Evolutionary conservation across 257 asterid species (phyloP), one percentile per base, ranked within the genome.

Genomic region (Leonotis leonurus): DNA sequence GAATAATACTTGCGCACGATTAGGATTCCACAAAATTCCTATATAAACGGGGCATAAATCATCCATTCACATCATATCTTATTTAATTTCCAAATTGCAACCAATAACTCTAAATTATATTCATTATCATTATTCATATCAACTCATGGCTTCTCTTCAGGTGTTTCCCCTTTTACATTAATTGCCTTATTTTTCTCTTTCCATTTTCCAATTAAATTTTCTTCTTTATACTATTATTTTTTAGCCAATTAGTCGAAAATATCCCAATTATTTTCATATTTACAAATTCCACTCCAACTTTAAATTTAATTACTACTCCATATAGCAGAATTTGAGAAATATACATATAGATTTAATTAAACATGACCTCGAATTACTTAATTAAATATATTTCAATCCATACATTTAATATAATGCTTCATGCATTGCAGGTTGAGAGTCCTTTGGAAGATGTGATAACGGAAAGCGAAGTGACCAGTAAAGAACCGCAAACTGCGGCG

Each of bases 131-230:
- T 27, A 27, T 26, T 2, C 6, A 11, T 5, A n/a, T 6, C 26
- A 8, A 36, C 9, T 16, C 62, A 72, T 72, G 77, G 77, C 77
- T 58, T 59, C 77, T 40, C 32, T 59, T 59, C 77, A 72, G 77
- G 77, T 72, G 4, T 8, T 11, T 33, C 2, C 1, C 6, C 4
- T 18, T 17, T 6, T 55, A 5, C 5, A 8, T 8, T 20, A 6
- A 9, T 8, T 16, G 3, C 5, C 3, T 6, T 22, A 2, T 3
- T 11, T 22, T 44, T 22, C 17, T 43, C 25, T 27, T 45, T 24
- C 21, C 49, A 40, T 44, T 10, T 25, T 20, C 9, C 63, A 25
- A 41, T 10, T 40, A 2, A 60, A 12, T 8, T 41, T 40, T 20
- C 18, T 1, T 3, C 14, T 5, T 7, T 8, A n/a, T n/a, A n/a